These are phyloP conservation scores for Arctium minus DNA, from an alignment of 129 eudicot species.

Conservation along the genomic window DNA sequence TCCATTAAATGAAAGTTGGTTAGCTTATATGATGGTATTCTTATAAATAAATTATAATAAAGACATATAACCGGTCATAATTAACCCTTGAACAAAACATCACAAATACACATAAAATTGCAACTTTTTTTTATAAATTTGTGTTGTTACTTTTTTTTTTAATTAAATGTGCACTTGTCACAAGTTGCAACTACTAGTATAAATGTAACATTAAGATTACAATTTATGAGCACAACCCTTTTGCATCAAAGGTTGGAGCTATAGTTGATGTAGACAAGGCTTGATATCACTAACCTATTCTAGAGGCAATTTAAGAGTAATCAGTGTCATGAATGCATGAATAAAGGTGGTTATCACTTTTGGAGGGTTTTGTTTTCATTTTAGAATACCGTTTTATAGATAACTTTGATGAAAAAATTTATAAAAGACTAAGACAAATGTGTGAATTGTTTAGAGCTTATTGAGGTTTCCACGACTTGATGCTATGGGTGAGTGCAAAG, in stretches of 20 bases:
- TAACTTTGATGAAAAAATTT: neutral
- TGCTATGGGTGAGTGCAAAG: neutral
- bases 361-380: neutral
- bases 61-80: neutral
- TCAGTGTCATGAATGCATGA: neutral
- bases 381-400: neutral
- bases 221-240: no score
- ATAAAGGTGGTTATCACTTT: neutral
- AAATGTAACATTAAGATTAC: no score
- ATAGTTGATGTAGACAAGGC: no score
- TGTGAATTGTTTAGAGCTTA: neutral
- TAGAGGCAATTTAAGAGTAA: neutral
- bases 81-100: neutral
- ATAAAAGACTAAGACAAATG: neutral
- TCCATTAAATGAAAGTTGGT: no score
- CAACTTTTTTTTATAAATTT: neutral
- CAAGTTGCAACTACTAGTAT: neutral
- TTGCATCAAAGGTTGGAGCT: no score
- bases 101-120: neutral
- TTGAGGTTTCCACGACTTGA: neutral
- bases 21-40: neutral
- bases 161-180: constrained; percentile 9
- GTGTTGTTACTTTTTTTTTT: neutral
- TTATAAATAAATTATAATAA: neutral
- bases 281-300: neutral